Conservation (phyloP, 2,329 filamentous ascomycete genomes). For the Diaporthe capsici region DNA sequence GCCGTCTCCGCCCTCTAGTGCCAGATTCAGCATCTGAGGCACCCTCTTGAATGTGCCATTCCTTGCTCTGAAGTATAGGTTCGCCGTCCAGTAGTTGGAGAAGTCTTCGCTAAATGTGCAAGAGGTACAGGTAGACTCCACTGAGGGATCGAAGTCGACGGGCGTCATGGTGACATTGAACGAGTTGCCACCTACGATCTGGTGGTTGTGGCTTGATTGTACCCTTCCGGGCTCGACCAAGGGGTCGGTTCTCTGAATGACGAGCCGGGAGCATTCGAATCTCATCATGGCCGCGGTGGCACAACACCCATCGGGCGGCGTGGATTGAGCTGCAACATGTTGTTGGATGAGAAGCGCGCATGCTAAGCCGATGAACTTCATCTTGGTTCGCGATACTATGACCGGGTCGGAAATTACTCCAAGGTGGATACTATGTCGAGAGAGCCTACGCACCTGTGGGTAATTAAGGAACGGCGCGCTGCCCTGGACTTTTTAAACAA, state of each 20-base stretch:
- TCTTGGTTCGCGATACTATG: background rate
- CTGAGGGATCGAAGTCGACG: slow-evolving; percentile 33
- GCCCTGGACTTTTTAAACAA: background rate
- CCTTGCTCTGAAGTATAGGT: slow-evolving; percentile 44
- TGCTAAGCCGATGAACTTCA: background rate
- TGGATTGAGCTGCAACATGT: slow-evolving; percentile 1
- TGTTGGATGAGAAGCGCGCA: background rate
- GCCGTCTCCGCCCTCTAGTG: slow-evolving; percentile 51
- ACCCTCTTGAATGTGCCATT: slow-evolving; percentile 52
- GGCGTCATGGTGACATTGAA: slow-evolving; percentile 56
- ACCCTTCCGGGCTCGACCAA: slow-evolving; percentile 54
- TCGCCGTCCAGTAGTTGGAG: slow-evolving; percentile 52
- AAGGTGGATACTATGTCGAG: background rate
- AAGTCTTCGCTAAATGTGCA: slow-evolving; percentile 51
- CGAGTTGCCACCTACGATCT: slow-evolving; percentile 56
- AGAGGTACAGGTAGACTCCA: slow-evolving; percentile 42
- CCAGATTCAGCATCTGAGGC: slow-evolving; percentile 53
- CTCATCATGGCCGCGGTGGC: slow-evolving; percentile 42
- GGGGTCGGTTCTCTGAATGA: slow-evolving; percentile 46
- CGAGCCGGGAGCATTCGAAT: slow-evolving; percentile 47
- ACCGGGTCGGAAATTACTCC: background rate
- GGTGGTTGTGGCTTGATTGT: slow-evolving; percentile 55
- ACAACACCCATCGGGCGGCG: slow-evolving; percentile 29
- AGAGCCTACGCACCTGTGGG: background rate
- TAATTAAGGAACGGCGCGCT: no score